phyloP scores from a whole-genome alignment of 192 early-diverging fungal species.

The Coemansia sp. region DNA sequence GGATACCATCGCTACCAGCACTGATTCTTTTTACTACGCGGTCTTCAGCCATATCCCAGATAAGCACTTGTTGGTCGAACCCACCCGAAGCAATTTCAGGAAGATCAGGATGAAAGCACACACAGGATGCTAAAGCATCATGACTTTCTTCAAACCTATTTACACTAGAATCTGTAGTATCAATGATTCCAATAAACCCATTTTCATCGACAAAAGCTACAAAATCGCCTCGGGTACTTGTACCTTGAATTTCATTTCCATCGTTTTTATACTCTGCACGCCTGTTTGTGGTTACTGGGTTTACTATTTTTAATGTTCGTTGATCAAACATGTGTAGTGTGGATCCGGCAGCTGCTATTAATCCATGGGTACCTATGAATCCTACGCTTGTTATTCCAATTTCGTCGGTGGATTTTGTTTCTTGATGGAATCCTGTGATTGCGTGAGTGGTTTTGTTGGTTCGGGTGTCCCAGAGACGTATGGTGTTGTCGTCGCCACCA shows the following conservation, averaged over 20 bases:
- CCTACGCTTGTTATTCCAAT: constrained; percentile 10
- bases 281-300: neutral
- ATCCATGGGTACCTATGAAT: constrained; percentile 14
- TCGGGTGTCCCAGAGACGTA: constrained; percentile 36
- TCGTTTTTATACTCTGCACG: neutral
- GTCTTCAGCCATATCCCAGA: constrained; percentile 47
- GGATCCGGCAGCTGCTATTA: constrained; percentile 18
- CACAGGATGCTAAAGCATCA: constrained; percentile 32
- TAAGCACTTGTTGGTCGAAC: constrained; percentile 26
- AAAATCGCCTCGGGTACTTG: constrained; percentile 45
- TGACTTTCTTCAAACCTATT: constrained; percentile 12
- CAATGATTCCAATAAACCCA: constrained; percentile 17
- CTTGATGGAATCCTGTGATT: constrained; percentile 20
- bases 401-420: constrained; percentile 3
- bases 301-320: constrained; percentile 3
- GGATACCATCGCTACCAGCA: neutral
- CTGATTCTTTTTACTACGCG: neutral
- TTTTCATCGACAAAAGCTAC: constrained; percentile 43
- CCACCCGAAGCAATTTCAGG: constrained; percentile 31
- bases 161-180: constrained; percentile 16
- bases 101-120: constrained; percentile 26
- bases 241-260: constrained; percentile 22
- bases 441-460: constrained; percentile 4
- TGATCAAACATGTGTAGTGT: constrained; percentile 26
- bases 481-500: constrained; percentile 38